Evolutionary conservation across 257 asterid genomes (phyloP), one percentile per base, ranked within the genome.

Genomic region (Pogostemon cablin): DNA sequence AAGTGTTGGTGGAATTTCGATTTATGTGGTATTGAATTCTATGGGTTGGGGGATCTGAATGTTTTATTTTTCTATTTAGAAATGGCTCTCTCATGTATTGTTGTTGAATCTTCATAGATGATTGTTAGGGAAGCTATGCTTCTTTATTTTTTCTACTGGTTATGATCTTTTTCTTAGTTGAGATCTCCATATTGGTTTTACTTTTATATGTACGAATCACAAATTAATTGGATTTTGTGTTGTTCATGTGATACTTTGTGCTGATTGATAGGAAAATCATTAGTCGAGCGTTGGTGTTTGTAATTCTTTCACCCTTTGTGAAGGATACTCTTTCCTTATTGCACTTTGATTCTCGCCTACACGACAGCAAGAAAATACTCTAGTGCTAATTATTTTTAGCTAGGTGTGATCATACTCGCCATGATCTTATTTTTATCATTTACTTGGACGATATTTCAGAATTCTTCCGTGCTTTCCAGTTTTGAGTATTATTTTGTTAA

Each of bases 181-280:
- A 50, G n/a, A 20, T 32, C 35, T 69, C 39, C 65, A 49, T 38
- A 4, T 9, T 73, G 50, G 59, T 15, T 63, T 39, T 42, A 60
- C 47, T 20, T 61, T 47, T 11, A 39, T 50, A 46, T 43, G 7
- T 44, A 0, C 7, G 2, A n/a, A 25, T 20, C 7, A 9, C 7
- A 32, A 44, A 53, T 43, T 60, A 64, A 40, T 44, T 67, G 10
- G 50, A 38, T 62, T 72, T 57, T 66, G 32, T 59, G 43, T 55
- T 55, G 40, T 54, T 69, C 54, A 80, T 32, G 34, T 55, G 11
- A 58, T 15, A 40, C 65, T 42, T 63, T 71, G 43, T 71, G 54
- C 3, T 76, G 67, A 47, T 37, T 63, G 84, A 80, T 90, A 95
- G 99, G 95, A 95, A 88, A 84, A 93, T 81, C 61, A 90, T 92